Evolutionary conservation across 2,329 filamentous ascomycete genomes (phyloP).

Genomic region (Neodidymelliopsis sp.): DNA sequence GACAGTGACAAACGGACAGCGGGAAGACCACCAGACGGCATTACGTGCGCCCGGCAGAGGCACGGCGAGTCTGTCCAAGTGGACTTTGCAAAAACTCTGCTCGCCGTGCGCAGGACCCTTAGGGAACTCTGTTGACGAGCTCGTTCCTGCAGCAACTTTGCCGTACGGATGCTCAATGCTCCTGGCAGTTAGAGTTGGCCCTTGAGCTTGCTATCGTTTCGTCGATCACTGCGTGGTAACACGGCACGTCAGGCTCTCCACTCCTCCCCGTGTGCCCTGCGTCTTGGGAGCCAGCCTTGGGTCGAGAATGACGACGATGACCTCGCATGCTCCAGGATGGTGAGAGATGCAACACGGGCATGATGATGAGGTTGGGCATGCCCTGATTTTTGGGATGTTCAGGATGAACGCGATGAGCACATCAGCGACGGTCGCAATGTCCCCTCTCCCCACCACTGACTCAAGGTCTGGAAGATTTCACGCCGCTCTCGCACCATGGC

Average conservation of each 20-base stretch:
- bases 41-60: slow-evolving; percentile 18
- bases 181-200: slow-evolving; percentile 23
- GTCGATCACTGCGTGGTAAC: slow-evolving; percentile 29
- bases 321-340: slow-evolving; percentile 9
- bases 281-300: slow-evolving; percentile 11
- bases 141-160: slow-evolving; percentile 26
- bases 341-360: slow-evolving; percentile 5
- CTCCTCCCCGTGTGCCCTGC: slow-evolving; percentile 28
- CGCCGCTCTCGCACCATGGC: slow-evolving; percentile 30
- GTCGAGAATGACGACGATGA: slow-evolving; percentile 23
- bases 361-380: slow-evolving; percentile 6
- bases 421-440: slow-evolving; percentile 25
- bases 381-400: slow-evolving; percentile 16
- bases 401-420: slow-evolving; percentile 24
- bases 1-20: slow-evolving; percentile 24
- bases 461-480: slow-evolving; percentile 27
- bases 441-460: slow-evolving; percentile 24
- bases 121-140: slow-evolving; percentile 11
- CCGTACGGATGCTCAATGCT: slow-evolving; percentile 18
- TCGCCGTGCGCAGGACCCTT: slow-evolving; percentile 22
- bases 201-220: slow-evolving; percentile 24
- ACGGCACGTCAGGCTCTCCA: slow-evolving; percentile 30
- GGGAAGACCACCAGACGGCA: slow-evolving; percentile 19
- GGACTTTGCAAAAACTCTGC: slow-evolving; percentile 20
- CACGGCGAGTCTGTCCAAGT: slow-evolving; percentile 14